phyloP scores from a whole-genome alignment of 441 rosid genomes.

The Gossypium davidsonii region DNA sequence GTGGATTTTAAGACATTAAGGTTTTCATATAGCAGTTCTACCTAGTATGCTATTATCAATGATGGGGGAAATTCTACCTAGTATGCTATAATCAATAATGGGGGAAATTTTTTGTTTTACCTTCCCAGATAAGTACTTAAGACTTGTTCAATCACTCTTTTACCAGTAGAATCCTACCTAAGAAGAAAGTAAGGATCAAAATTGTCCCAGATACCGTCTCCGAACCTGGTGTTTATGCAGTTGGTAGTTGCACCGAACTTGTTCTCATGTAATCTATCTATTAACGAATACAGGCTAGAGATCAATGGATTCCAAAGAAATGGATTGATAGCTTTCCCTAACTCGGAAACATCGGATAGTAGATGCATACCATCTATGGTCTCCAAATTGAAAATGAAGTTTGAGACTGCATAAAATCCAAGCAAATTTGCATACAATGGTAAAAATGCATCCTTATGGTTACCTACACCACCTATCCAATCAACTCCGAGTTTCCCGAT shows the following conservation, averaged over 20 bases:
- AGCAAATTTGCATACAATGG: conserved; percentile 79
- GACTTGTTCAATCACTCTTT: conserved; percentile 1
- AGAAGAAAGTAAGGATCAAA: conserved; percentile 90
- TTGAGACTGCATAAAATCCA: conserved; percentile 64
- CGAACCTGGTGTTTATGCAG: conserved; percentile 14
- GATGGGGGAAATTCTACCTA: background rate
- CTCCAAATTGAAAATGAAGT: conserved; percentile 40
- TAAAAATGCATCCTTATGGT: conserved; percentile 87
- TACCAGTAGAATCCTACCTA: conserved; percentile 27
- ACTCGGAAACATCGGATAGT: conserved; percentile 37
- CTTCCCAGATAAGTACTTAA: background rate
- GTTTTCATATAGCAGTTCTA: background rate
- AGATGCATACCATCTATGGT: conserved; percentile 24
- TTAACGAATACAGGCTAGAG: conserved; percentile 49
- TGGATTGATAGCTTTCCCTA: conserved; percentile 47
- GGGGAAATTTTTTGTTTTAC: background rate
- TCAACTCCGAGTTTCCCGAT: conserved; percentile 35
- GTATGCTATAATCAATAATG: background rate
- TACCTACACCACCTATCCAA: conserved; percentile 82
- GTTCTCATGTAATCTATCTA: conserved; percentile 45
- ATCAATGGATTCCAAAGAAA: conserved; percentile 71
- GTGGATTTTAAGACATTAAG: background rate
- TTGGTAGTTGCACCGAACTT: conserved; percentile 20
- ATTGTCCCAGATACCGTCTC: conserved; percentile 46
- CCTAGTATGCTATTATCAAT: background rate